Evolutionary conservation across 345 rosid species (phyloP), one percentile per base, ranked within the genome.

Genomic region (Eucalyptus cloeziana): DNA sequence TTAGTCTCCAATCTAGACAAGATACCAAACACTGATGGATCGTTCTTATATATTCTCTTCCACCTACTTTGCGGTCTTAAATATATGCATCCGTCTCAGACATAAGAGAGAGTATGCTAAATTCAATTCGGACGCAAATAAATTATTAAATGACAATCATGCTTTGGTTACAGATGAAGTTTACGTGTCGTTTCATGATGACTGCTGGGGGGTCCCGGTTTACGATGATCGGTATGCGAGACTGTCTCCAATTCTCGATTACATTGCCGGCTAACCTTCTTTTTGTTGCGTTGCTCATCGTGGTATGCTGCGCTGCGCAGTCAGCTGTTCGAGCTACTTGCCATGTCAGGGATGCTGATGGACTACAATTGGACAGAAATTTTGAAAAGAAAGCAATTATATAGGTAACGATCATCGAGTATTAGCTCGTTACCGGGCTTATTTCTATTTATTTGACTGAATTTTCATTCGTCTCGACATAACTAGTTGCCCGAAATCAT

Each of bases 351-450:
- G 50, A 97, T 98, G 99, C 86, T 98, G 94, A 97, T 98, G 99
- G 99, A 97, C 93, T 95, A 93, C 92, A 98, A 98, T 30, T 98
- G 99, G 99, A 98, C 98, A 12, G 99, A 98, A 90, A 98, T 98
- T 88, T 44, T 95, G 87, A 98, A 95, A 92, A 94, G 99, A 87
- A 95, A 92, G 89, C 94, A 95, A 87, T 87, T 94, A 47, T 92
- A 94, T 90, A 96, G 98, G 99, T 96, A 88, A 86, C 86, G 49
- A 52, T 76, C 47, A 76, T 37, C 14, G 8, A 37, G 47, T 1
- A 76, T 40, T 21, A 37, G 47, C 83, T 76, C 27, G 5, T 76
- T 21, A 21, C 19, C 14, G 45, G 47, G 43, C 45, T 71, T 5
- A 37, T 37, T 81, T 24, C 58, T 49, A 15, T 52, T 87, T 50